Conservation (phyloP, 495 filamentous ascomycete genomes). For the Hamigera avellanea region DNA sequence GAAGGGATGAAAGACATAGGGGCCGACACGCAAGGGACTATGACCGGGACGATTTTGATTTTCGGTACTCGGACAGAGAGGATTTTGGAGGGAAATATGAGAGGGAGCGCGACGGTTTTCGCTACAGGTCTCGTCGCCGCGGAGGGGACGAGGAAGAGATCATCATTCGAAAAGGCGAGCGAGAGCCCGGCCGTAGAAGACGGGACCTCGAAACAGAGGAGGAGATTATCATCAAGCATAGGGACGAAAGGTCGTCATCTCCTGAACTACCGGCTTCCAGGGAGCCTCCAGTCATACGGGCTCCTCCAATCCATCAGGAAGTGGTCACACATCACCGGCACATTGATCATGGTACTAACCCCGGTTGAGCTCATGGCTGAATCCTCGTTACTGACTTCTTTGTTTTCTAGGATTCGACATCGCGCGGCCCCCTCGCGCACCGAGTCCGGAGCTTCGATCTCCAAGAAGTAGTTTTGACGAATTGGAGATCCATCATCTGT, state of each 20-base stretch:
- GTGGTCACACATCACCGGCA: constrained; percentile 78
- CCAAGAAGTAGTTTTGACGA: constrained; percentile 27
- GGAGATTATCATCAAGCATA: constrained; percentile 15
- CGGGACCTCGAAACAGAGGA: constrained; percentile 10
- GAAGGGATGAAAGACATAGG: constrained; percentile 1
- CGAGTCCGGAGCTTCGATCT: constrained; percentile 22
- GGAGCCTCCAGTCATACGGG: constrained; percentile 46
- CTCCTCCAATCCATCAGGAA: constrained; percentile 65
- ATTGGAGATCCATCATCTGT: constrained; percentile 31
- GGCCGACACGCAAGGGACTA: constrained; percentile 4
- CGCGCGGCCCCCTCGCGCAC: constrained; percentile 21
- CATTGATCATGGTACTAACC: constrained; percentile 64
- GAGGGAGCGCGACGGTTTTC: constrained; percentile 5
- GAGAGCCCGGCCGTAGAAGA: constrained; percentile 11
- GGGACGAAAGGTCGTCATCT: constrained; percentile 18
- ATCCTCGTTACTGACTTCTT: too few species aligned
- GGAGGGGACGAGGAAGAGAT: constrained; percentile 8
- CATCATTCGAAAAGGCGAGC: constrained; percentile 6
- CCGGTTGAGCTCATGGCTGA: too few species aligned
- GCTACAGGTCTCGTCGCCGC: not conserved
- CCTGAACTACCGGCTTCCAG: constrained; percentile 27
- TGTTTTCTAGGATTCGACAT: constrained; percentile 11
- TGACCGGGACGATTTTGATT: not conserved
- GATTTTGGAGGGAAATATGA: not conserved
- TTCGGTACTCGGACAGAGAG: not conserved